Percentiles rank a stretch among this genome's conserved stretches.
These are phyloP conservation scores for Populus hybrid DNA, from an alignment of 441 rosid genomes.

Conservation along the genomic window DNA sequence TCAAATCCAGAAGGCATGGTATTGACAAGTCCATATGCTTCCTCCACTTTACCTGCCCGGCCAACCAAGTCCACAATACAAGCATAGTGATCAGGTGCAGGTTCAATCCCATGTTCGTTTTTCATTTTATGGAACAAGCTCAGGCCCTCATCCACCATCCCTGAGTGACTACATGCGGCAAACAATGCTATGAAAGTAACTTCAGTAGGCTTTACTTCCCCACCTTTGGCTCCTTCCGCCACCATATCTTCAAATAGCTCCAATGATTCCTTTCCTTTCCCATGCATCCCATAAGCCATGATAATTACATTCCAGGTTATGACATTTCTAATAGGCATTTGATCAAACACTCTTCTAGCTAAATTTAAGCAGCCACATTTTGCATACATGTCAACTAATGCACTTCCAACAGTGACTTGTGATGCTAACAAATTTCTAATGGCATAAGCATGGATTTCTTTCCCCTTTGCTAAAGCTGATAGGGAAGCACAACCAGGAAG, in stretches of 20 bases:
- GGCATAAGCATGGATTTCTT: conserved; percentile 84
- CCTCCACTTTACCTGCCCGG: conserved; percentile 64
- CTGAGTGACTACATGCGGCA: conserved; percentile 88
- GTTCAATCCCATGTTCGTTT: conserved; percentile 47
- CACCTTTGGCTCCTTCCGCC: conserved; percentile 23
- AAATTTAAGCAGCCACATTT: conserved; percentile 73
- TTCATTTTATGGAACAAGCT: conserved; percentile 63
- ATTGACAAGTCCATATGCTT: conserved; percentile 54
- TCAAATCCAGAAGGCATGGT: conserved; percentile 50
- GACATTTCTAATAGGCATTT: conserved; percentile 56
- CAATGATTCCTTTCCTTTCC: conserved; percentile 63
- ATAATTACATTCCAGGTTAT: conserved; percentile 85
- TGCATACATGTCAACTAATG: conserved; percentile 88
- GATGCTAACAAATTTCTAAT: conserved; percentile 56
- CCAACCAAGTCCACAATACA: conserved; percentile 88
- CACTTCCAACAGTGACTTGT: conserved; percentile 86
- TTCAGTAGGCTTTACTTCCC: conserved; percentile 56
- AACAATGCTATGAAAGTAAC: conserved; percentile 72
- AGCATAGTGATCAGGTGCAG: conserved; percentile 76
- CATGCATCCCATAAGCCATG: conserved; percentile 94
- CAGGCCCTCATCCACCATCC: conserved; percentile 72
- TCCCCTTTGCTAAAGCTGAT: conserved; percentile 74
- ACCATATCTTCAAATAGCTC: conserved; percentile 54
- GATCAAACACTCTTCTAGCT: conserved; percentile 55
- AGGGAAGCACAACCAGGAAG: conserved; percentile 76